Evolutionary conservation across 371 early-diverging fungal genomes (phyloP), one percentile per base, ranked within the genome.

Genomic region (Mortierella sp.): DNA sequence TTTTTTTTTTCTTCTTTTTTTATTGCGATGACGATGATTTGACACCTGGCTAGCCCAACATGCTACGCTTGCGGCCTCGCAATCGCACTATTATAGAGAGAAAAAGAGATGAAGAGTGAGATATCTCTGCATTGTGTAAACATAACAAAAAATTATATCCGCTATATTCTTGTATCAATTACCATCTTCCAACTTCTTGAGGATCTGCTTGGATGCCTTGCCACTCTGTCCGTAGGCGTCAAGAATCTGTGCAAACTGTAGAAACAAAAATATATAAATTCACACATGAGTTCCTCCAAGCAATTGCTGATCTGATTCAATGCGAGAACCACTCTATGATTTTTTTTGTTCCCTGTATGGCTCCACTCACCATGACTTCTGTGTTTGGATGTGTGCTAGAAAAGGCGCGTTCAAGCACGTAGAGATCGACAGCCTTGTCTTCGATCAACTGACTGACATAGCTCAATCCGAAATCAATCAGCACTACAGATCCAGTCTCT

Each of bases 351-450:
- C 26, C 28, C 45, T 30, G 30, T 30, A 30, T 30, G 30, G 4
- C 43, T 35, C 2, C 2, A 40, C 76, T 74, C 89, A 95, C 95
- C 90, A 95, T 70, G 45, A 77, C 66, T 69, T 93, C 93, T 9
- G 94, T 90, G 35, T 93, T 87, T 2, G 94, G 97, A 84, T 98
- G 97, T 10, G 97, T 96, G 84, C 98, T 97, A 8, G 87, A 72
- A 74, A 99, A 92, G 1, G 99, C 96, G 43, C 97, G 91, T 85
- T 99, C 99, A 40, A 99, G 93, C 6, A 99, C 98, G 87, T 99
- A 99, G 39, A 99, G 88, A 89, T 99, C 99, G 1, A 99, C 99
- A 22, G 98, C 99, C 86, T 98, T 99, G 86, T 99, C 99, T 83
- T 99, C 99, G n/a, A 86, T 84, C 77, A 97, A 87, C 4, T 79